phyloP scores from a whole-genome alignment of 2,329 filamentous ascomycete species.

The Curvularia sp. region DNA sequence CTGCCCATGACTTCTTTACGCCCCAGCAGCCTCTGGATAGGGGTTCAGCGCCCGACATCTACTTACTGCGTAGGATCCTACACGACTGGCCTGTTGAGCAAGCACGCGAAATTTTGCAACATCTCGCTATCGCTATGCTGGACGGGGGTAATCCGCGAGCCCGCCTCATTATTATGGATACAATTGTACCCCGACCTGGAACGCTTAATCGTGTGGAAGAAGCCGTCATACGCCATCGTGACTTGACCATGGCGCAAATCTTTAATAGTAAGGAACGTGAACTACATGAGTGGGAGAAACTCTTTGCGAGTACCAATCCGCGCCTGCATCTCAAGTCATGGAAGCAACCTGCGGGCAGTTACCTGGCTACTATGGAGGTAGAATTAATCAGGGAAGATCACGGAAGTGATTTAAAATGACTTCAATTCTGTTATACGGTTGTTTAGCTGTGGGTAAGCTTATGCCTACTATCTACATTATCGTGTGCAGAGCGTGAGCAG shows the following conservation, averaged over 20 bases:
- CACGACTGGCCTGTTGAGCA: not conserved
- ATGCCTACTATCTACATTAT: no score
- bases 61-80: not conserved
- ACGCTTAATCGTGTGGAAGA: not conserved
- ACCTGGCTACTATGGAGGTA: not conserved
- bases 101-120: not conserved
- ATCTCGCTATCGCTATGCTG: not conserved
- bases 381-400: no score
- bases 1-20: not conserved
- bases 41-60: not conserved
- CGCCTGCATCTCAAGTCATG: not conserved
- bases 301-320: not conserved
- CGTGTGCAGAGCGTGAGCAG: no score
- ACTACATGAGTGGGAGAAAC: not conserved
- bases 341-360: not conserved
- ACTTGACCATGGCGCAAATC: not conserved
- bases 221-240: not conserved
- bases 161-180: not conserved
- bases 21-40: not conserved
- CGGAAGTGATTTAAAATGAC: no score
- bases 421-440: no score
- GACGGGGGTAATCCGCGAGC: not conserved
- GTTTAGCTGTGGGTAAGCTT: no score
- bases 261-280: not conserved
- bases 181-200: not conserved